Base-by-base conservation (phyloP, 768 basidiomycete genomes). In the Nevesoporus exiguus region DNA sequence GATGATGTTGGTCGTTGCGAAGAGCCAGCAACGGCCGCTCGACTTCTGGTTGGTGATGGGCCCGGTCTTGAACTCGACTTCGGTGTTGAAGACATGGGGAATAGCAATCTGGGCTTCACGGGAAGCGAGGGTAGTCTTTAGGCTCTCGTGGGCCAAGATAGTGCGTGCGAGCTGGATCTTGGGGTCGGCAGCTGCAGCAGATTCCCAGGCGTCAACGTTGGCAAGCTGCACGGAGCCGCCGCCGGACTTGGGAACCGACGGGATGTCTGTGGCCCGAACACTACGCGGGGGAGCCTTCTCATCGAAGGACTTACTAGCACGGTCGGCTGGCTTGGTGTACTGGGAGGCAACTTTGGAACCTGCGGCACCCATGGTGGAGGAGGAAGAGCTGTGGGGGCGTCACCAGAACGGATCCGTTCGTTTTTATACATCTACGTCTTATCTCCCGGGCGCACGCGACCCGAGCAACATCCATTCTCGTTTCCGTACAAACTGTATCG, bases 11-110 rank as follows among this genome's bases (percentile, higher is more conserved):
- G 92, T 94, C 7, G 91, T 90, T 2, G 94, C 90, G 68, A 98
- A 98, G 8, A 97, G 77, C 95, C 96, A 98, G 75, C 95, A 98
- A 44, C 95, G 77, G 1, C 95, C 95, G 53, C 86, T 90, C 66
- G 79, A 84, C 74, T 85, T 88, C 80, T 96, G 93, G 71, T 88
- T 82, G 13, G 92, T 94, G 58, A 94, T 75, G 10, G 93, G 93
- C 2, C 79, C 82, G 1, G 92, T 85, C 77, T 90, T 88, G 73
- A 88, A 87, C 51, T 86, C 86, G 21, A 97, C 65, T 57, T 83
- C 76, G 60, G 83, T 78, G 70, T 93, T 95, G 78, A 95, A 97
- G 49, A 95, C 78, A 68, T 91, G 88, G 42, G 77, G 72, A 65
- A 90, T 86, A 3, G 79, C 74, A 52, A 91, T 76, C 55, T 68